These are phyloP conservation scores for Penicillium silybi DNA, from an alignment of 495 filamentous ascomycete species.

Conservation along the genomic window DNA sequence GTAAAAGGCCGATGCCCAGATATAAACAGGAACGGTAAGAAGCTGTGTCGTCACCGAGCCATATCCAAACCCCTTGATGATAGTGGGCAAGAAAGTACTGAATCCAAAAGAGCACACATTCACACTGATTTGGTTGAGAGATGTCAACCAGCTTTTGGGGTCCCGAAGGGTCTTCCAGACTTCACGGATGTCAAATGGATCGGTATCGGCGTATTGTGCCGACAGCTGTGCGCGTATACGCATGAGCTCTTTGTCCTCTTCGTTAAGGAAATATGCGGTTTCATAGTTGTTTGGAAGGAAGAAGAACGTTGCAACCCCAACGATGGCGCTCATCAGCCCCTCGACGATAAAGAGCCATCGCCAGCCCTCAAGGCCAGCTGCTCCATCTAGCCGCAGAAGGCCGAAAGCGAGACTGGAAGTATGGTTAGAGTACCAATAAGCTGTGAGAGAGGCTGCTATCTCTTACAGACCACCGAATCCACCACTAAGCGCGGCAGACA, in stretches of 20 bases:
- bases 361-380: constrained; percentile 32
- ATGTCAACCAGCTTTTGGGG: constrained; percentile 15
- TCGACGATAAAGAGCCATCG: constrained; percentile 43
- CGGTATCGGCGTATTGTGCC: constrained; percentile 5
- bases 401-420: constrained; percentile 26
- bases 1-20: constrained; percentile 13
- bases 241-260: constrained; percentile 16
- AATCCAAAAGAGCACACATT: constrained; percentile 15
- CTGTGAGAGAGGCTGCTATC: background rate
- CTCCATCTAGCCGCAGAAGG: constrained; percentile 29
- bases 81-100: constrained; percentile 17
- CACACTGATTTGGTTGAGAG: constrained; percentile 15
- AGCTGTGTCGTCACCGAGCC: constrained; percentile 12
- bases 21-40: constrained; percentile 18
- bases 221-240: constrained; percentile 11
- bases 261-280: constrained; percentile 14
- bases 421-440: background rate
- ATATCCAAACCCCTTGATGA: constrained; percentile 14
- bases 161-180: constrained; percentile 13
- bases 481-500: constrained; percentile 31
- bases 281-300: constrained; percentile 11
- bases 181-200: constrained; percentile 11
- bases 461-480: constrained; percentile 16
- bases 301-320: constrained; percentile 15
- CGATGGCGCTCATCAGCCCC: constrained; percentile 22